Evolutionary conservation across 768 basidiomycete genomes (phyloP), one percentile per base, ranked within the genome.

Genomic region (Hortiboletus campestris): DNA sequence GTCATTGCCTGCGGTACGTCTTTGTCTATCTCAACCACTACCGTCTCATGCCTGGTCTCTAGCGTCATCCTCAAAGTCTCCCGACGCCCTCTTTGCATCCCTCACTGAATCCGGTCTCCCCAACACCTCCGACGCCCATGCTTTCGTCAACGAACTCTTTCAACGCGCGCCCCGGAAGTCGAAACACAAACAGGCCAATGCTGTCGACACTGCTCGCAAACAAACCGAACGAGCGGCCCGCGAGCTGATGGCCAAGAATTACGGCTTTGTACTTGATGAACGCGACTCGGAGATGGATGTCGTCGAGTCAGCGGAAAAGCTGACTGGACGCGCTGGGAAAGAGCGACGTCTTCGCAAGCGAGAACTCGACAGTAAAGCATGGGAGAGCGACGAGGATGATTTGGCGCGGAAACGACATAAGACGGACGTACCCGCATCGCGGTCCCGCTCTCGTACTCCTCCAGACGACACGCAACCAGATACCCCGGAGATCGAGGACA

Each of bases 331-430:
- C n/a, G 36, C 47, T 57, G 68, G 71, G 56, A 77, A 75, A 58
- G 79, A 88, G 36, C 79, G 84, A 53, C 83, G 85, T 57, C 77
- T 82, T 38, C 79, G 94, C 60, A 95, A 94, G 70, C 78, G 93
- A 46, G 93, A 95, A 31, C 81, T 84, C 55, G 89, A 91, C 58
- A 82, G 76, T 20, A 86, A 84, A 51, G 88, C 91, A 56, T 95
- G 94, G 93, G 89, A 92, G 70, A 92, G 90, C 61, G 94, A 93
- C 58, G 92, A 91, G 57, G 93, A 94, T 55, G 91, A 93, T 61
- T 76, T 83, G 67, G 75, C 80, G 38, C 76, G 84, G 69, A 92
- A 89, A 68, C 82, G 85, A 55, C 69, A 77, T 70, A 82, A 77
- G 62, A 70, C 76, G 2, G 82, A 83, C n/a, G 78, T 79, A 41